These are phyloP conservation scores for Auricularia sp. DNA, from an alignment of 768 basidiomycete species.

Conservation along the genomic window DNA sequence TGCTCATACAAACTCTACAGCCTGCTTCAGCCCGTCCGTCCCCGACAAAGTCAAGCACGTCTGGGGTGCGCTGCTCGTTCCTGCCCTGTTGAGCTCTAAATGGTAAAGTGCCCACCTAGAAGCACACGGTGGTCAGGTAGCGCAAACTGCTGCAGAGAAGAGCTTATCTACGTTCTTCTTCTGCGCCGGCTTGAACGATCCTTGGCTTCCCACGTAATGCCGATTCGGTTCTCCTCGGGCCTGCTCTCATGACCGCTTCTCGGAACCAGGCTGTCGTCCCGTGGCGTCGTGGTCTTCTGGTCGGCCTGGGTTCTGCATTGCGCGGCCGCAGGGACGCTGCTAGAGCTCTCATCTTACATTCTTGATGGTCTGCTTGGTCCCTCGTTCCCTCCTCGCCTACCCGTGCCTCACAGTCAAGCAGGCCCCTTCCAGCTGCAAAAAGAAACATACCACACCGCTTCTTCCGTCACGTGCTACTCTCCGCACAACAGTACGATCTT, in stretches of 20 bases:
- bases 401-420: too few relatives aligned
- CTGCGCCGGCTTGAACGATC: constrained; percentile 6
- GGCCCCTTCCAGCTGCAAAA: too few relatives aligned
- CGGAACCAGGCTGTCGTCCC: not conserved
- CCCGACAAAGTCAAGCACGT: not conserved
- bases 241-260: not conserved
- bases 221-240: not conserved
- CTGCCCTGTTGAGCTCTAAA: not conserved
- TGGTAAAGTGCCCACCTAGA: not conserved
- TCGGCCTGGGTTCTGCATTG: constrained; percentile 5
- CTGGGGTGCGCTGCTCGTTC: constrained; percentile 1
- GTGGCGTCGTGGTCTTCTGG: constrained; percentile 4
- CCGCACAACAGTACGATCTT: too few relatives aligned
- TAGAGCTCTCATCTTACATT: not conserved
- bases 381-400: too few relatives aligned
- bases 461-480: too few relatives aligned
- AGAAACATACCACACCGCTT: too few relatives aligned
- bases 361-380: not conserved
- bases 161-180: constrained; percentile 1
- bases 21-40: constrained; percentile 4
- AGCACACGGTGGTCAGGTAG: constrained; percentile 5
- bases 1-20: constrained; percentile 1
- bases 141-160: constrained; percentile 2
- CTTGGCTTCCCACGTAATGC: constrained; percentile 5
- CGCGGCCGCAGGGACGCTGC: not conserved